Evolutionary conservation across 495 filamentous ascomycete genomes (phyloP), one percentile per base, ranked within the genome.

Genomic region (Halenospora varia): DNA sequence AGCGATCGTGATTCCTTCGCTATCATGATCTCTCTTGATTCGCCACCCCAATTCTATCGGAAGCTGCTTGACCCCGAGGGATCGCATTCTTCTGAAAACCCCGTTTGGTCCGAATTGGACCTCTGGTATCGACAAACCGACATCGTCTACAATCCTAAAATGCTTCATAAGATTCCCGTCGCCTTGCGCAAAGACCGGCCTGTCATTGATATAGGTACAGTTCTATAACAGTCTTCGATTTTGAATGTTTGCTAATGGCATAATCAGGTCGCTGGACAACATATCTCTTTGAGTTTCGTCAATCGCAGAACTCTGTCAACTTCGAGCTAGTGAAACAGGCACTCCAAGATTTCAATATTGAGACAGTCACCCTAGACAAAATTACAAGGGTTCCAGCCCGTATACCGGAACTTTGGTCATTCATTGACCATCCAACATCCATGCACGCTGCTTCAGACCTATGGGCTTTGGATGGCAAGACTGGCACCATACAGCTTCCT

Each of bases 71-170:
- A 83, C n/a, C n/a, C n/a, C 25, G 63, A 70, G 15, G 60, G 44
- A 2, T 58, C 48, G 24, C 73, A 72, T 0, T 76, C 81, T 51
- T 76, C 72, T 13, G 69, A 77, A 18, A 68, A 65, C 15, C 67
- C 67, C 9, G 56, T 66, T 0, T 97, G 92, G 92, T 75, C 66
- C 25, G 83, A 87, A 13, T 71, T 71, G 20, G 83, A 92, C 60
- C 70, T 79, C 9, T 97, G 92, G 92, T 82, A 77, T 41, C 78
- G 94, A 13, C 86, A 88, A 52, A 90, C 89, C 0, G 77, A 88
- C 29, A 81, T 97, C 45, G 74, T 80, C 2, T 76, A 79, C 50
- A 69, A 81, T 55, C 70, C 73, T 0, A 48, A 65, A 23, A 62
- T 57, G n/a, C 65, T 82, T 2, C 70, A 65, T 15, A 52, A 53